Conservation (phyloP, 345 rosid species). For the Eucalyptus curtisii region DNA sequence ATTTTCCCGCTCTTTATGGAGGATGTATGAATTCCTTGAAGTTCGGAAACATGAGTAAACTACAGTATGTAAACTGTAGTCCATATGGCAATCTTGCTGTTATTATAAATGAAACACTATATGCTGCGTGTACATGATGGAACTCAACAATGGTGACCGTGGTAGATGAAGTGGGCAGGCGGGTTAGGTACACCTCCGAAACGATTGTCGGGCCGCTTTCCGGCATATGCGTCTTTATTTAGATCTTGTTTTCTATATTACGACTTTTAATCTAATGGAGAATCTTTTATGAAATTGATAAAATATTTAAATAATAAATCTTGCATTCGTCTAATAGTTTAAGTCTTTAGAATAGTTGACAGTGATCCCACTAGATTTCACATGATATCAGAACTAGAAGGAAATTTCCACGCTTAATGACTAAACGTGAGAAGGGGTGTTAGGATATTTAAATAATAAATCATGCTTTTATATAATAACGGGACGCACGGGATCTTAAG, state of each 20-base stretch:
- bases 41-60: background rate
- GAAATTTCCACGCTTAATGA: rapidly evolving
- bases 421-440: rapidly evolving
- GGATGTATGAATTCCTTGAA: background rate
- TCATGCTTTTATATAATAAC: too few relatives aligned
- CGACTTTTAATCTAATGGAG: background rate
- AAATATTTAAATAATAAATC: too few relatives aligned
- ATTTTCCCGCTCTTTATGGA: background rate
- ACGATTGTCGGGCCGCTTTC: background rate
- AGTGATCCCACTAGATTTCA: rapidly evolving
- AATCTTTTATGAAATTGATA: too few relatives aligned
- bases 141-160: background rate
- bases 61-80: background rate
- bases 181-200: too few relatives aligned
- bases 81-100: background rate
- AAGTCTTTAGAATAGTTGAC: rapidly evolving
- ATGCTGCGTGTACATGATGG: background rate
- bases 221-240: background rate
- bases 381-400: rapidly evolving
- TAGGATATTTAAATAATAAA: too few relatives aligned
- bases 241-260: background rate
- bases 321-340: rapidly evolving
- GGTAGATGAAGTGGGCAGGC: background rate
- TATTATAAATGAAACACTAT: background rate
- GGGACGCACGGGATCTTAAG: too few relatives aligned